Evolutionary conservation across 371 early-diverging fungal species (phyloP).

Genomic region (Mortierella sp.): DNA sequence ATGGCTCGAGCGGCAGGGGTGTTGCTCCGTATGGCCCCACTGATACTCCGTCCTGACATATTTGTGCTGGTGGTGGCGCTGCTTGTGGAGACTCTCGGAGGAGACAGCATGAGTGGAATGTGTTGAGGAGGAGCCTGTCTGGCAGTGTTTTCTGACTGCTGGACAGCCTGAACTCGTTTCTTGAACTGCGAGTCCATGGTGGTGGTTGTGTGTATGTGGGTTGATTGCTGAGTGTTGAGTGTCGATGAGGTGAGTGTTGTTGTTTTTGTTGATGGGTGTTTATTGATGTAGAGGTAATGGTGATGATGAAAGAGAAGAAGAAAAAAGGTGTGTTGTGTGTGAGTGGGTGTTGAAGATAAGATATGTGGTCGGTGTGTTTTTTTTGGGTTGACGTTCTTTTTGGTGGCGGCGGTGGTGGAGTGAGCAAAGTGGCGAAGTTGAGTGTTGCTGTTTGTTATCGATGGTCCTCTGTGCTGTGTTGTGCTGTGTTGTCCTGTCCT

Average conservation of each 20-base stretch:
- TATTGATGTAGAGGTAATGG: background rate
- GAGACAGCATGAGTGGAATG: constrained; percentile 18
- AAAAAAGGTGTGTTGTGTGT: background rate
- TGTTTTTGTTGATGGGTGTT: background rate
- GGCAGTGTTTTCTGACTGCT: constrained; percentile 21
- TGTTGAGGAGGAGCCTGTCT: constrained; percentile 6
- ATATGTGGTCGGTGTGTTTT: background rate
- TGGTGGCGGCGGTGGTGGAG: background rate
- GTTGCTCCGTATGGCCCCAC: constrained; percentile 30
- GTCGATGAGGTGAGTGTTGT: background rate
- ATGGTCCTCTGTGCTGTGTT: background rate
- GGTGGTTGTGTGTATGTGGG: background rate
- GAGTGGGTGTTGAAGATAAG: background rate
- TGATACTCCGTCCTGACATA: constrained; percentile 3
- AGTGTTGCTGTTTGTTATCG: background rate
- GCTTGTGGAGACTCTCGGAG: constrained; percentile 11
- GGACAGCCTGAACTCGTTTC: constrained; percentile 28
- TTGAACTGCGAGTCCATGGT: constrained; percentile 34
- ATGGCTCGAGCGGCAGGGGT: constrained; percentile 14
- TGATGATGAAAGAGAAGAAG: background rate
- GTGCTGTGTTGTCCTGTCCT: constrained; percentile 2
- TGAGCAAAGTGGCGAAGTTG: background rate
- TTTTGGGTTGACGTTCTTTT: background rate
- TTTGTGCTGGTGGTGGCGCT: constrained; percentile 13
- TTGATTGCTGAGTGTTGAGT: background rate